A percentile compares a stretch with the other conserved stretches of the same genome.
These are phyloP conservation scores for Asterella californica DNA, from an alignment of 225 moss, liverwort and hornwort genomes.

Conservation along the genomic window DNA sequence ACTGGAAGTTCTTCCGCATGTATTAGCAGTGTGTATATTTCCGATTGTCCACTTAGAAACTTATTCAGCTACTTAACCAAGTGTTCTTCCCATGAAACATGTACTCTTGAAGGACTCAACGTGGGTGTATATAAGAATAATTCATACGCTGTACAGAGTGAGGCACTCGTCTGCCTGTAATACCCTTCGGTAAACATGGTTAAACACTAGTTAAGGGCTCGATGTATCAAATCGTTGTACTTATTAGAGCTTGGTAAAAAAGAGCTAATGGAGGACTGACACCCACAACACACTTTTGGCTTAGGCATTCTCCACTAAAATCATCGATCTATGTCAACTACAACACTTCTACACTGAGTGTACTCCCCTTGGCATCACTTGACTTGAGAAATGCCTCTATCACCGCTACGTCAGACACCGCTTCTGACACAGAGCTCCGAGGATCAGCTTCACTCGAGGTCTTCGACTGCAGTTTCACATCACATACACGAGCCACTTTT, in stretches of 20 bases:
- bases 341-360: conserved; percentile 44
- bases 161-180: background rate
- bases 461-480: conserved; percentile 39
- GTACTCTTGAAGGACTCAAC: background rate
- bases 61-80: background rate
- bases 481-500: background rate
- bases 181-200: background rate
- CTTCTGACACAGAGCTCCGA: conserved; percentile 85
- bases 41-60: background rate
- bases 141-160: background rate
- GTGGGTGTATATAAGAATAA: background rate
- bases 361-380: conserved; percentile 57
- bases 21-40: no score
- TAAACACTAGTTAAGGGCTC: background rate
- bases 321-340: background rate
- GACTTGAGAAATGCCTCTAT: conserved; percentile 75
- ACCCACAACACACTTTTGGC: background rate
- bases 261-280: background rate
- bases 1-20: no score
- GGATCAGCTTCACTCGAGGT: conserved; percentile 61
- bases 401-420: conserved; percentile 76
- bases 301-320: background rate
- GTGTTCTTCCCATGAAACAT: background rate
- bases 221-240: no score
- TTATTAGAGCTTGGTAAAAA: background rate